A percentile compares a stretch with the other conserved stretches of the same genome.
phyloP scores from a whole-genome alignment of 305 asterid genomes.

The Solanum hybrid region DNA sequence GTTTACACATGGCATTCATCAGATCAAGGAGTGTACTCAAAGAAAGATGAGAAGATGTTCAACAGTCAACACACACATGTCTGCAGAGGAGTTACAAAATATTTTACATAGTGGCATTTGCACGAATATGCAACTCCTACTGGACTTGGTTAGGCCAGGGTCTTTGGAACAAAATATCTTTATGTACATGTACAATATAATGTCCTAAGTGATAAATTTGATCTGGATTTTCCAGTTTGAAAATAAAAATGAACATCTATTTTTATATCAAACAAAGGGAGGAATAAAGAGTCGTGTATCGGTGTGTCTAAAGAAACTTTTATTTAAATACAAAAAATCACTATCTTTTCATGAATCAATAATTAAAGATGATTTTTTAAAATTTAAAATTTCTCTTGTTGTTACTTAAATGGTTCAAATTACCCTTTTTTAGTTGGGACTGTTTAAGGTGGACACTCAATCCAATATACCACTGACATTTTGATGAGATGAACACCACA shows the following conservation, averaged over 20 bases:
- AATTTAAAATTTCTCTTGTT: neutral
- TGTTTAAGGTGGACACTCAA: neutral
- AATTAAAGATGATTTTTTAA: neutral
- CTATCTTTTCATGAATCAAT: neutral
- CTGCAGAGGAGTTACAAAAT: conserved; percentile 47
- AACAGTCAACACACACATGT: conserved; percentile 18
- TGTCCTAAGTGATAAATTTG: too few relatives aligned
- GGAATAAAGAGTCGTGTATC: neutral
- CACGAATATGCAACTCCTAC: neutral
- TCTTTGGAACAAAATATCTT: neutral
- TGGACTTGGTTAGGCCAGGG: too few relatives aligned
- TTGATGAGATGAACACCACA: neutral
- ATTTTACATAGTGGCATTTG: neutral
- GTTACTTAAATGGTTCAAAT: neutral
- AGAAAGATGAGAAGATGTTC: conserved; percentile 36
- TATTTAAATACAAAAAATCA: too few relatives aligned
- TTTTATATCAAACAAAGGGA: too few relatives aligned
- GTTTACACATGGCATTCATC: conserved; percentile 44
- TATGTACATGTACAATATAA: too few relatives aligned
- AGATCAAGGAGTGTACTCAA: too few relatives aligned
- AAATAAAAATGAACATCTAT: too few relatives aligned
- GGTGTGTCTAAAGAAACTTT: neutral
- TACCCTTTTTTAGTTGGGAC: neutral
- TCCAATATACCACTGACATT: neutral
- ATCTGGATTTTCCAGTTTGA: neutral